A percentile compares a stretch with the other conserved stretches of the same genome.
These are phyloP conservation scores for Gypsophila paniculata DNA, from an alignment of 179 eudicot species.

Conservation along the genomic window DNA sequence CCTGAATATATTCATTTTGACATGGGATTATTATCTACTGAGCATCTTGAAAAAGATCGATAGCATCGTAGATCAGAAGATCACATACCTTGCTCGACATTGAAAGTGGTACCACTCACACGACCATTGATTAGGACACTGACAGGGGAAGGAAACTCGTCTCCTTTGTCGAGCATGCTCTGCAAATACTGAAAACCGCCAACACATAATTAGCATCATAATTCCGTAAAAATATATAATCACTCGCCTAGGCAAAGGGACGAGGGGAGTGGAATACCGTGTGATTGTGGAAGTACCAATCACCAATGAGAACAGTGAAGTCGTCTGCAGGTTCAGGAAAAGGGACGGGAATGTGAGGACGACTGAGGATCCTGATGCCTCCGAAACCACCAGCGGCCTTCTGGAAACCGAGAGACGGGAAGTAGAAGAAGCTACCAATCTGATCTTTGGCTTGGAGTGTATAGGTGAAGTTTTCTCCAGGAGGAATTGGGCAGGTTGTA, in stretches of 20 bases:
- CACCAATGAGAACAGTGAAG: conserved; percentile 7
- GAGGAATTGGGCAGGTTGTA: conserved; percentile 9
- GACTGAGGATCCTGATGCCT: conserved; percentile 4
- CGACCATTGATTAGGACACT: conserved; percentile 11
- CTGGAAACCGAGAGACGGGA: conserved; percentile 10
- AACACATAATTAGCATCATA: neutral
- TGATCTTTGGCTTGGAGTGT: conserved; percentile 10
- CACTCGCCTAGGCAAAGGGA: neutral
- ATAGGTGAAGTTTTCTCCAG: neutral
- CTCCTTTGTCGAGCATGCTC: conserved; percentile 9
- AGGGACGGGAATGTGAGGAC: conserved; percentile 2
- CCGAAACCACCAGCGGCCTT: conserved; percentile 14
- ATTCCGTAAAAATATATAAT: neutral
- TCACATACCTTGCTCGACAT: conserved; percentile 11
- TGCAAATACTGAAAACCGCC: conserved; percentile 8
- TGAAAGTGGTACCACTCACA: conserved; percentile 6
- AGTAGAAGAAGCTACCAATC: conserved; percentile 8
- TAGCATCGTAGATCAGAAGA: neutral
- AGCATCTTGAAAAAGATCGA: neutral
- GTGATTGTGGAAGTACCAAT: conserved; percentile 10
- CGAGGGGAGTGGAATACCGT: neutral
- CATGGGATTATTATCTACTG: neutral
- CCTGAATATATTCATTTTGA: conserved; percentile 3
- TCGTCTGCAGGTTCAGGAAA: conserved; percentile 9
- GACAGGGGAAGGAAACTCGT: conserved; percentile 8